A percentile compares a stretch with the other conserved stretches of the same genome.
phyloP scores from a whole-genome alignment of 2,329 filamentous ascomycete species.

The Ceratocystis diversiconidia region DNA sequence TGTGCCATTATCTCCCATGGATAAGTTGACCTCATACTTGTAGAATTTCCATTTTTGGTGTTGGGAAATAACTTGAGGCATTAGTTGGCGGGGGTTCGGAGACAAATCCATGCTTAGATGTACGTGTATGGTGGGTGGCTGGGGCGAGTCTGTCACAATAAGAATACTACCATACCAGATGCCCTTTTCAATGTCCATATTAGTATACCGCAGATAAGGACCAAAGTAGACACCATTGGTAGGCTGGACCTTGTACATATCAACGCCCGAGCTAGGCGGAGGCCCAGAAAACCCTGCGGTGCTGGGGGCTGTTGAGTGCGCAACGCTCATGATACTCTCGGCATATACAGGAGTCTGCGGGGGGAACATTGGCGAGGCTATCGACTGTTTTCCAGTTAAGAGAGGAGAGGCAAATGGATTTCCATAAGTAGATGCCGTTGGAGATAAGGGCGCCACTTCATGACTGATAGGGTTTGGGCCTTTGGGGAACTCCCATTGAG shows the following conservation, averaged over 20 bases:
- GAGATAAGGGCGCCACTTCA: slow-evolving; percentile 69
- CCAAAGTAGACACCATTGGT: slow-evolving; percentile 98
- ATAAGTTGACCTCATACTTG: slow-evolving; percentile 79
- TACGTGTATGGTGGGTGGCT: slow-evolving; percentile 90
- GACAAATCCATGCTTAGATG: slow-evolving; percentile 83
- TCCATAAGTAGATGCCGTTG: slow-evolving; percentile 61
- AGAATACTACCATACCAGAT: slow-evolving; percentile 89
- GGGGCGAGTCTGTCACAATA: slow-evolving; percentile 76
- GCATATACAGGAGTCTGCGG: slow-evolving; percentile 74
- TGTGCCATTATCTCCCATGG: slow-evolving; percentile 71
- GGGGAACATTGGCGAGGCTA: slow-evolving; percentile 70
- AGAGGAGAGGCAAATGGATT: slow-evolving; percentile 59
- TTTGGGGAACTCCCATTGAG: slow-evolving; percentile 98
- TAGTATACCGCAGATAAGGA: slow-evolving; percentile 86
- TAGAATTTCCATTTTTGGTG: slow-evolving; percentile 95
- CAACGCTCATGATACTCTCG: slow-evolving; percentile 72
- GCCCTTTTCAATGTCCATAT: slow-evolving; percentile 89
- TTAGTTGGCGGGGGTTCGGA: slow-evolving; percentile 78
- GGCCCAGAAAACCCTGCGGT: slow-evolving; percentile 75
- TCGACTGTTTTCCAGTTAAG: slow-evolving; percentile 34
- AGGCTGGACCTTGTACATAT: slow-evolving; percentile 83
- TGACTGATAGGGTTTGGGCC: slow-evolving; percentile 80
- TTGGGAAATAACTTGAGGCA: slow-evolving; percentile 65
- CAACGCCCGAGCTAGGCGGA: slow-evolving; percentile 76
- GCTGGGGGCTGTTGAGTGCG: slow-evolving; percentile 57